Evolutionary conservation across 352 stramenopile species (phyloP), one percentile per base, ranked within the genome.

Genomic region (Pythium insidiosum): DNA sequence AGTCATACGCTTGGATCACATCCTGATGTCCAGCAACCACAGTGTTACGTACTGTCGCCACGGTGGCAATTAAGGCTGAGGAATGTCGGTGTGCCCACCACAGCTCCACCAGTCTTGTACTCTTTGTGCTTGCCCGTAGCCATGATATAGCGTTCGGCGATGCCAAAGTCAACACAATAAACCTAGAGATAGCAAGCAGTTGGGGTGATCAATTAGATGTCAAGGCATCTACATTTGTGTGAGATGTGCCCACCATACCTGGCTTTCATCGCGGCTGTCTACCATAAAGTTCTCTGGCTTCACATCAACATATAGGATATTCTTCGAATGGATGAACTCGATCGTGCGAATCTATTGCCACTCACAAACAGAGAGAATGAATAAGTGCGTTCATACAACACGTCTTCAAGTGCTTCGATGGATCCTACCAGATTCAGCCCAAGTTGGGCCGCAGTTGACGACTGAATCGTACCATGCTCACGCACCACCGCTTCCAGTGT

Each of bases 251-350:
- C n/a, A n/a, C n/a, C n/a, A n/a, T n/a, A 97, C 68, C 37, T 78
- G 55, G 41, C 47, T 80, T 54, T 89, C 80, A 42, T 71, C 56
- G 6, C 43, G 39, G 6, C 33, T 45, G 48, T 84, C 51, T 22
- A 97, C 54, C 92, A 98, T 97, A 43, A 98, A 97, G 55, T 98
- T 98, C 44, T 97, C 92, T 0, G 88, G 73, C 58, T 98, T 98
- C 35, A 98, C 78, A 54, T 98, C 91, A 22, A 96, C 71, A 45
- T 96, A 94, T 16, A 97, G 45, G 36, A 96, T 75, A 35, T 92
- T 87, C 46, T 84, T 84, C 18, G 79, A 61, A 49, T 98, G 91
- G 58, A 97, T 82, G 23, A 88, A 69, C 52, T 92, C 47, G n/a
- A 95, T 30, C 13, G 78, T 84, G 24, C 84, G 63, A 43, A 96